These are phyloP conservation scores for Aspergillus homomorphus DNA, from an alignment of 495 filamentous ascomycete species.

Conservation along the genomic window DNA sequence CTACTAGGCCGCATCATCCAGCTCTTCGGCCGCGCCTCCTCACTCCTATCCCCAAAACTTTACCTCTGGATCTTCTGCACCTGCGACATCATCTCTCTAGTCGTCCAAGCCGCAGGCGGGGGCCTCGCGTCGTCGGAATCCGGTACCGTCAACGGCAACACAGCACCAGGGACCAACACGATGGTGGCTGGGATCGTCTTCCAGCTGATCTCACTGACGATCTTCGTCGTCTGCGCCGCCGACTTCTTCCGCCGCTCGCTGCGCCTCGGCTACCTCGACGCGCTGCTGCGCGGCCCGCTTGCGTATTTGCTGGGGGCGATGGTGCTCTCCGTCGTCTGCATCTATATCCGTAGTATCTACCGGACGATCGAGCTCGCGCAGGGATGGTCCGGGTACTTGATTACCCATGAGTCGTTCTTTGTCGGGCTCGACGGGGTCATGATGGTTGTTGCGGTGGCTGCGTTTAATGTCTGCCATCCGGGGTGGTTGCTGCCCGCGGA, in stretches of 20 bases:
- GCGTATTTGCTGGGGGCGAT: constrained; percentile 33
- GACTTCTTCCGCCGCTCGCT: constrained; percentile 40
- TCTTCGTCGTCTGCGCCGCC: constrained; percentile 42
- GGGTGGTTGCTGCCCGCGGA: constrained; percentile 34
- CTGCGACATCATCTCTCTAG: constrained; percentile 53
- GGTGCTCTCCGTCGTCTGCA: constrained; percentile 39
- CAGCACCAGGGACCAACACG: constrained; percentile 48
- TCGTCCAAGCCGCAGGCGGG: constrained; percentile 56
- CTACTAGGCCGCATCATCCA: constrained; percentile 55
- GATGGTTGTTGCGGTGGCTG: constrained; percentile 49
- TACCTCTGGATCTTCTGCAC: constrained; percentile 56
- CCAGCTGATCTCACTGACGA: constrained; percentile 50
- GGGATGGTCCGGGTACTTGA: constrained; percentile 57
- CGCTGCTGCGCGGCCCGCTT: neutral
- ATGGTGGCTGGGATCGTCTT: constrained; percentile 60
- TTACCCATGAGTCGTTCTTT: constrained; percentile 57
- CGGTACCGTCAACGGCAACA: constrained; percentile 37
- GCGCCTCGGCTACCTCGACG: constrained; percentile 15
- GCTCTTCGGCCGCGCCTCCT: constrained; percentile 45
- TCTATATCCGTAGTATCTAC: constrained; percentile 55
- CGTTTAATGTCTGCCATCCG: constrained; percentile 50
- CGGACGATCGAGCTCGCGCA: constrained; percentile 56
- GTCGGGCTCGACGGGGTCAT: constrained; percentile 53
- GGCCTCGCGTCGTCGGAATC: constrained; percentile 46
- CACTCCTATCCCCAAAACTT: constrained; percentile 41